phyloP scores from a whole-genome alignment of 2,329 filamentous ascomycete genomes.

The Orbilia ellipsospora region DNA sequence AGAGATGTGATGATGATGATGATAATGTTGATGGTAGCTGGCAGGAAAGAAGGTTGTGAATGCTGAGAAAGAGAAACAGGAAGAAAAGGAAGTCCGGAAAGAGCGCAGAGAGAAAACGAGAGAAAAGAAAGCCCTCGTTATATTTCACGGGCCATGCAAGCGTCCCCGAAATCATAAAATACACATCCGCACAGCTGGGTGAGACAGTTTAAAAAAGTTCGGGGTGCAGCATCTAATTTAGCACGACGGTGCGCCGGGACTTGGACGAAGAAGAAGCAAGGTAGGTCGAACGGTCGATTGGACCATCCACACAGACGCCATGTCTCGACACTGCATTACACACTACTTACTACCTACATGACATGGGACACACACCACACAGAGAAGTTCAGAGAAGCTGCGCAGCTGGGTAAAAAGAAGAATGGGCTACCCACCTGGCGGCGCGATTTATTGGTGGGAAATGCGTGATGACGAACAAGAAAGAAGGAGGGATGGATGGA shows the following conservation, averaged over 20 bases:
- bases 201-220: conserved; percentile 40
- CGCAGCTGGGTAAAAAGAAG: too few species aligned
- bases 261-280: too few species aligned
- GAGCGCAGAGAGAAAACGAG: conserved; percentile 12
- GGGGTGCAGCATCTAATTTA: conserved; percentile 41
- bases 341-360: too few species aligned
- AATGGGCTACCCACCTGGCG: conserved; percentile 2
- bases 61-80: conserved; percentile 34
- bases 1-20: too few species aligned
- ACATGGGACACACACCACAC: too few species aligned
- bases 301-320: too few species aligned
- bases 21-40: background rate
- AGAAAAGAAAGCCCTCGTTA: conserved; percentile 44
- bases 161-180: conserved; percentile 8
- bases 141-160: conserved; percentile 43
- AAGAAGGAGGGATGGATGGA: background rate
- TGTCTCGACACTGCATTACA: too few species aligned
- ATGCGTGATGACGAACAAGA: conserved; percentile 55
- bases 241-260: too few species aligned
- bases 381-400: too few species aligned
- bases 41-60: conserved; percentile 56
- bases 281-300: too few species aligned
- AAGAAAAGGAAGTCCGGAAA: conserved; percentile 11
- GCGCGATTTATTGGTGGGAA: conserved; percentile 54
- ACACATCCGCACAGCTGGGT: conserved; percentile 10